Evolutionary conservation across 108 stramenopile species (phyloP).

Genomic region (Stephanodiscus minutulus): DNA sequence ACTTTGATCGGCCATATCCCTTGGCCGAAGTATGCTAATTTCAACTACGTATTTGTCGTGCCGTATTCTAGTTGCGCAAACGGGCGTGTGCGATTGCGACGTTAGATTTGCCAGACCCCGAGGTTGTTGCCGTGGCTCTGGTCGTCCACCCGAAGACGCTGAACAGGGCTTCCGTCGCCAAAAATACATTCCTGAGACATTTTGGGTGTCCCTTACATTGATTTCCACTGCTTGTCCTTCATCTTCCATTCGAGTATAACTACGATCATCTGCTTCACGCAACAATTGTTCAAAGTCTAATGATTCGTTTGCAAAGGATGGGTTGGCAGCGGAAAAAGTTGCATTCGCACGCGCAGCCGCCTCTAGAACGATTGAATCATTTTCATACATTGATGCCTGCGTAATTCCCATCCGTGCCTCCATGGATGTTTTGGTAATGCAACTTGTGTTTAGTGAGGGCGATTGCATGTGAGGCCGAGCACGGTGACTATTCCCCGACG

Average conservation of each 20-base stretch:
- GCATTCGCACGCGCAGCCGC: slow-evolving; percentile 26
- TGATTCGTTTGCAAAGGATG: slow-evolving; percentile 1
- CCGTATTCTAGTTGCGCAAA: slow-evolving; percentile 26
- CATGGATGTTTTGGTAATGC: not conserved
- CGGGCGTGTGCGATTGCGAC: slow-evolving; percentile 13
- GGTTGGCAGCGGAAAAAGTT: not conserved
- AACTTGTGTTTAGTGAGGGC: not conserved
- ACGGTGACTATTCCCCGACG: not conserved
- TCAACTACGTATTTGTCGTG: slow-evolving; percentile 41
- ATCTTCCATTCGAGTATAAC: not conserved
- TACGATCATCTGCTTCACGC: slow-evolving; percentile 51
- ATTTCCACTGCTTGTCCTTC: not conserved
- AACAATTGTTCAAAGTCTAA: slow-evolving; percentile 51
- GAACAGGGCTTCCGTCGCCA: slow-evolving; percentile 9
- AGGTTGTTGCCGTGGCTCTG: not conserved
- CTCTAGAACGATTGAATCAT: slow-evolving; percentile 32
- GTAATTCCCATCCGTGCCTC: not conserved
- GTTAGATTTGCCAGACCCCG: not conserved
- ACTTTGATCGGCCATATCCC: not conserved
- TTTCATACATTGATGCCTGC: slow-evolving; percentile 21
- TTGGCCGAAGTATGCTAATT: slow-evolving; percentile 20
- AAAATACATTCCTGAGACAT: not conserved
- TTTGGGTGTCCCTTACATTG: slow-evolving; percentile 2
- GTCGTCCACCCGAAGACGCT: not conserved
- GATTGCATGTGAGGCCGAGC: not conserved